These are phyloP conservation scores for Bacidia rubella DNA, from an alignment of 495 filamentous ascomycete species.

Conservation along the genomic window DNA sequence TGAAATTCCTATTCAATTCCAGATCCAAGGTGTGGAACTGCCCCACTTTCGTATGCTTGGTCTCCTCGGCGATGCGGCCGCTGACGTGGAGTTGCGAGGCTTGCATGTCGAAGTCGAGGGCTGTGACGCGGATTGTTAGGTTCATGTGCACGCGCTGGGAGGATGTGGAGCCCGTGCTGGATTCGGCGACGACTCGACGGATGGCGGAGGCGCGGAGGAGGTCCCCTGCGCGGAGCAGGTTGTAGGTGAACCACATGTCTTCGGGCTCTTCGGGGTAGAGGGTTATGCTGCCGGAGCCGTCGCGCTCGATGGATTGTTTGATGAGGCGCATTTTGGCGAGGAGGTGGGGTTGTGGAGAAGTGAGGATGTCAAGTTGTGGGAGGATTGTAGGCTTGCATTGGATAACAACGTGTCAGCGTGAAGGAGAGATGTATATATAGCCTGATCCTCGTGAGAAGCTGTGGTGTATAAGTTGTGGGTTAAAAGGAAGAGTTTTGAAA, in stretches of 20 bases:
- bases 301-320: constrained; percentile 57
- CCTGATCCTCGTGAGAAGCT: not conserved
- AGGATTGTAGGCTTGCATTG: not conserved
- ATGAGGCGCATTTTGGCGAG: constrained; percentile 46
- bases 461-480: not conserved
- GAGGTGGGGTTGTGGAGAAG: not conserved
- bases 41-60: constrained; percentile 68
- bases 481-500: not conserved
- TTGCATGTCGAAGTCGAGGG: constrained; percentile 79
- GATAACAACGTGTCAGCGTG: too few relatives aligned
- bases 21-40: constrained; percentile 84
- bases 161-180: constrained; percentile 58
- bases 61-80: constrained; percentile 71
- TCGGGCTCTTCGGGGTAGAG: constrained; percentile 84
- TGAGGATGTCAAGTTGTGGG: not conserved
- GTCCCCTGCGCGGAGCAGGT: constrained; percentile 73
- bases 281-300: constrained; percentile 67
- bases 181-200: constrained; percentile 60
- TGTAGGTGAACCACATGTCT: constrained; percentile 99
- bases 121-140: constrained; percentile 69
- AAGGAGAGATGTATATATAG: too few relatives aligned
- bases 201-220: constrained; percentile 69
- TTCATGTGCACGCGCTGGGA: constrained; percentile 64
- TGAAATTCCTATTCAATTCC: constrained; percentile 78
- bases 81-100: constrained; percentile 73